Evolutionary conservation across 1,284 basidiomycete genomes (phyloP).

Genomic region (Marasmius tenuissimus): DNA sequence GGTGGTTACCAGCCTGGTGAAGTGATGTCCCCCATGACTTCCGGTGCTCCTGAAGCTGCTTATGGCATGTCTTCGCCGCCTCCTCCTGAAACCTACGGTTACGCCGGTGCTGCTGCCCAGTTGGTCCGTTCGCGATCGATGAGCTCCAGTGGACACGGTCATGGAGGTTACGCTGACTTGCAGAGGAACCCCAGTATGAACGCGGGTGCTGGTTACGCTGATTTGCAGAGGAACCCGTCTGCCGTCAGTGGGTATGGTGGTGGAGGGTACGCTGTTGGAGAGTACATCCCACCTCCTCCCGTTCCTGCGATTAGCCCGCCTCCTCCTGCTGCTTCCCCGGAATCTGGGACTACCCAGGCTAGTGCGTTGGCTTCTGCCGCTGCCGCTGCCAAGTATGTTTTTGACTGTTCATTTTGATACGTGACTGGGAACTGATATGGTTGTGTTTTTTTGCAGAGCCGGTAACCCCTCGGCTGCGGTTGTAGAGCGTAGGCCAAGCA

Average conservation of each 20-base stretch:
- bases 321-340: neutral
- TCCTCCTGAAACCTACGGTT: neutral
- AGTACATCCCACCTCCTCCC: neutral
- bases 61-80: neutral
- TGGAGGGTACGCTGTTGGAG: neutral
- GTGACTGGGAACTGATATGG: neutral
- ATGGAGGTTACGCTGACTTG: neutral
- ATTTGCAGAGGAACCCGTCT: neutral
- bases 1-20: neutral
- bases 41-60: slow-evolving; percentile 3
- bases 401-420: no score
- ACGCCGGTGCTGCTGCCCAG: neutral
- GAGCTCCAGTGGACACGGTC: neutral
- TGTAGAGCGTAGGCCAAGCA: neutral
- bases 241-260: neutral
- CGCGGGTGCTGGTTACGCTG: neutral
- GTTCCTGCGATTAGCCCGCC: neutral
- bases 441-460: neutral
- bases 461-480: neutral
- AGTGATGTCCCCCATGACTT: neutral
- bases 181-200: slow-evolving; percentile 1
- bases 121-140: neutral
- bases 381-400: neutral
- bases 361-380: slow-evolving; percentile 1
- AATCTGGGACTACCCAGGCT: neutral